A percentile compares a stretch with the other conserved stretches of the same genome.
Evolutionary conservation across 768 basidiomycete genomes (phyloP).

Genomic region (Floccularia luteovirens): DNA sequence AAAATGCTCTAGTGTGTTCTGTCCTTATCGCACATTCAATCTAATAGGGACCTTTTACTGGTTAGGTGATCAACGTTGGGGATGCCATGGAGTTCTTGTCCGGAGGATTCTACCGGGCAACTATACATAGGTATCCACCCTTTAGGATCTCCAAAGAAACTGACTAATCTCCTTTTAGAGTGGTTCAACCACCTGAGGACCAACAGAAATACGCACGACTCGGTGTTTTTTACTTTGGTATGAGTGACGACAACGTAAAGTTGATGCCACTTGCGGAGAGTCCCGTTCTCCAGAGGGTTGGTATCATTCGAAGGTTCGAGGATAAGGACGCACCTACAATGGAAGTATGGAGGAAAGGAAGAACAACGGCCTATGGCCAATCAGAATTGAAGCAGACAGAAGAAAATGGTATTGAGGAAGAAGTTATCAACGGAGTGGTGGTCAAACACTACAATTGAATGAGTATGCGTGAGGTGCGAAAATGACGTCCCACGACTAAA

Average conservation of each 20-base stretch:
- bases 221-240: constrained; percentile 39
- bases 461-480: too few species aligned
- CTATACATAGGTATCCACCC: constrained; percentile 33
- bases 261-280: constrained; percentile 21
- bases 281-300: constrained; percentile 30
- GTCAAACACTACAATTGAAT: constrained; percentile 44
- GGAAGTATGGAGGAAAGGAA: constrained; percentile 2
- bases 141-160: too few species aligned
- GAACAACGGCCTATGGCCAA: constrained; percentile 3
- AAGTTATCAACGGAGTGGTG: constrained; percentile 33
- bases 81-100: constrained; percentile 41
- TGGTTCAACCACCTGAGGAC: constrained; percentile 37
- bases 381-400: constrained; percentile 3
- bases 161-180: too few species aligned
- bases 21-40: not conserved
- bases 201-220: constrained; percentile 31
- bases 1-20: constrained; percentile 28
- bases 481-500: too few species aligned
- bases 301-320: constrained; percentile 12
- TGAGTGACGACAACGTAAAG: constrained; percentile 32
- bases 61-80: constrained; percentile 36
- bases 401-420: constrained; percentile 36
- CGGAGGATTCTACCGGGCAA: constrained; percentile 39
- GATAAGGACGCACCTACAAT: constrained; percentile 4
- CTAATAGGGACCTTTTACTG: not conserved